Evolutionary conservation across 1,284 basidiomycete species (phyloP).

Genomic region (Tremellales sp.): DNA sequence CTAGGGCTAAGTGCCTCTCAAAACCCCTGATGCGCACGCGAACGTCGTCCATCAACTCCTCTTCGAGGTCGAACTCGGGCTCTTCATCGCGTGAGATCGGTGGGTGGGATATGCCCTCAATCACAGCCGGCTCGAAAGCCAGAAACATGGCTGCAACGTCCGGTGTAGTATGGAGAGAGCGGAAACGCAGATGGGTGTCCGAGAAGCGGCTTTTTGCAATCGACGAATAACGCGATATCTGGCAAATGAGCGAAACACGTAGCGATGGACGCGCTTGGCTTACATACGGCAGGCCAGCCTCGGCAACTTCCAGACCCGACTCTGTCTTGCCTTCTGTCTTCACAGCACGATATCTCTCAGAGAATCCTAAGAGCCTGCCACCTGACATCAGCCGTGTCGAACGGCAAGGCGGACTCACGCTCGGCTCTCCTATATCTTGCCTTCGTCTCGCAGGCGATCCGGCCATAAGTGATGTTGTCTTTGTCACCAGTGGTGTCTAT

Average conservation of each 20-base stretch:
- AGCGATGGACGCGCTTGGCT: background rate
- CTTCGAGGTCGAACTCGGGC: slow-evolving; percentile 17
- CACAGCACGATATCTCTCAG: slow-evolving; percentile 23
- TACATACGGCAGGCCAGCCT: slow-evolving; percentile 28
- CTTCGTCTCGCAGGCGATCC: slow-evolving; percentile 14
- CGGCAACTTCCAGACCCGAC: slow-evolving; percentile 32
- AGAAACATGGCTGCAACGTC: slow-evolving; percentile 8
- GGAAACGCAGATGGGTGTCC: slow-evolving; percentile 14
- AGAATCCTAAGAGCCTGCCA: slow-evolving; percentile 17
- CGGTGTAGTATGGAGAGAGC: slow-evolving; percentile 15
- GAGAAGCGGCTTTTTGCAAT: slow-evolving; percentile 7
- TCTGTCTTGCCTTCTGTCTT: slow-evolving; percentile 23
- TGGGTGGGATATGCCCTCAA: slow-evolving; percentile 11
- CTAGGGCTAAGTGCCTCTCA: slow-evolving; percentile 33
- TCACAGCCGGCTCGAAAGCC: slow-evolving; percentile 4
- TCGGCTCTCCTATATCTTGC: slow-evolving; percentile 31
- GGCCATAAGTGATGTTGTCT: slow-evolving; percentile 23
- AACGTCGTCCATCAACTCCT: slow-evolving; percentile 18
- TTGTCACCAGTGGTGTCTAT: slow-evolving; percentile 31
- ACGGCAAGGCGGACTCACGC: slow-evolving; percentile 12
- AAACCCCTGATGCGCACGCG: slow-evolving; percentile 24
- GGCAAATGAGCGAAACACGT: background rate
- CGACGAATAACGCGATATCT: slow-evolving; percentile 20
- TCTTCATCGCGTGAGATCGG: slow-evolving; percentile 9
- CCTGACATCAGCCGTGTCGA: background rate